Percentiles rank a stretch among this genome's conserved stretches.
Evolutionary conservation across 148 eudicot species (phyloP).

Genomic region (Mesembryanthemum crystallinum): DNA sequence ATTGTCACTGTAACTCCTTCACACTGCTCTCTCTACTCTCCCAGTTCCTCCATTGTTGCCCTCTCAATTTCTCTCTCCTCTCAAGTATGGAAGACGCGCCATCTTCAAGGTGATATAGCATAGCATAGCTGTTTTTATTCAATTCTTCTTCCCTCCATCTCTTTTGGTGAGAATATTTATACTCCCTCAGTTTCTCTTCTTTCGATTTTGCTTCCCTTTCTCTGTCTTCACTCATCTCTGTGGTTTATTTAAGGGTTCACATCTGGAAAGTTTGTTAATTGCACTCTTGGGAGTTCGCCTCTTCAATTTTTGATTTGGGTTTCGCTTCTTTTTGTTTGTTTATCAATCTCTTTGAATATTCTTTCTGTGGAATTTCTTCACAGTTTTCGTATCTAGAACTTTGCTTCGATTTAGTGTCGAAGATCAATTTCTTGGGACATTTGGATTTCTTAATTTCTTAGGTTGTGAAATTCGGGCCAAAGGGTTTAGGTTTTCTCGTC

Average conservation of each 20-base stretch:
- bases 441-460: background rate
- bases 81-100: background rate
- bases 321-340: background rate
- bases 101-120: background rate
- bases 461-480: background rate
- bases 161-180: background rate
- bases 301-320: background rate
- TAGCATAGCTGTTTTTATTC: background rate
- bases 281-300: background rate
- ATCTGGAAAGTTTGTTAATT: background rate
- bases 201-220: background rate
- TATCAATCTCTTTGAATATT: background rate
- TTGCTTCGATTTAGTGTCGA: background rate
- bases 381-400: background rate
- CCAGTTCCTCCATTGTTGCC: no score
- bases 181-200: background rate
- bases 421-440: background rate
- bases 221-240: background rate
- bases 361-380: background rate
- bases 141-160: background rate
- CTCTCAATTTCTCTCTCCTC: background rate
- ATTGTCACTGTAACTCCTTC: no score
- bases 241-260: constrained; percentile 7
- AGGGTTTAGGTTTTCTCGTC: constrained; percentile 17
- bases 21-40: no score